Base-by-base conservation (phyloP, 192 early-diverging fungal species). In the Gamsiella multidivaricata region DNA sequence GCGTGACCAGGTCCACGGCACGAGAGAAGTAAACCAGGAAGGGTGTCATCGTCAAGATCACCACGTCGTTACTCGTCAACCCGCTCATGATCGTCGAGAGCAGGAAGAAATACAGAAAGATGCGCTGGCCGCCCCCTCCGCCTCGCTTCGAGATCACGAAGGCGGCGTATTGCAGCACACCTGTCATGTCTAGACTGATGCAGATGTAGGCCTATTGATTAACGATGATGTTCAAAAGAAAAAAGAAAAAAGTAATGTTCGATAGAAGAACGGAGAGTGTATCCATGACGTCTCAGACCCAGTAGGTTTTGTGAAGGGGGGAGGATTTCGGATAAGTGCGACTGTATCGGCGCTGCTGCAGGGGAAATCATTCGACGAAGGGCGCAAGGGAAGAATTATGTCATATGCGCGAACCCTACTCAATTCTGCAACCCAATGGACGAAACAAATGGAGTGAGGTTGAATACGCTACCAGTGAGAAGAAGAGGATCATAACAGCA, bases 31-130 rank as follows among this genome's bases (percentile, higher is more conserved):
- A 90, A 33, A 91, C 85, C 47, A 95, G 74, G 58, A 97, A 92
- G 1, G 91, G 91, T 0, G 94, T 95, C 43, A 89, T 84, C 39
- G 91, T 93, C 49, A 97, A 75, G 26, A 97, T 88, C 9, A 94
- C 94, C 20, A 93, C 93, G 72, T 96, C 95, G 67, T 95, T 97
- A 45, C 88, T 91, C 0, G 93, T 88, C 32, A 95, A 60, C 2
- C 81, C 85, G 15, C 93, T 92, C 87, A 95, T 87, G 45, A 94
- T 46, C 7, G 88, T 84, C 22, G 88, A 90, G 23, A 95, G 81
- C 0, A 91, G 65, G 52, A 89, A 95, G 49, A 95, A 90, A 37
- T 84, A 83, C 17, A 88, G 65, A 63, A 94, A 93, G 20, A 94
- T 72, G 51, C 84, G 66, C n/a, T 80, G 81, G 1, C 90, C 91